Percentiles rank a stretch among this genome's conserved stretches.
phyloP scores from a whole-genome alignment of 1,139 yeast genomes.

The Nakaseomyces sp. region DNA sequence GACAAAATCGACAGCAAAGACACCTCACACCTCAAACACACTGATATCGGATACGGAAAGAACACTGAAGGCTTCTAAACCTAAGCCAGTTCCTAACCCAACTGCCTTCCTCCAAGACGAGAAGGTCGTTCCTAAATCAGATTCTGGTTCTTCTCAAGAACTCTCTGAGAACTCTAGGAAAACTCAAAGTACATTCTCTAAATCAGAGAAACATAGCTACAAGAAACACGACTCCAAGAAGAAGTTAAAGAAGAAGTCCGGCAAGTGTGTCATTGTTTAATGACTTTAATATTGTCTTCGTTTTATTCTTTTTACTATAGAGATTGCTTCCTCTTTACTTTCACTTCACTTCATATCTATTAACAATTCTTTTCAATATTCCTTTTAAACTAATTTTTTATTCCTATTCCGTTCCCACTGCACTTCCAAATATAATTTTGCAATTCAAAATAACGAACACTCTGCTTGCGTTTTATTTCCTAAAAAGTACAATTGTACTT shows the following conservation, averaged over 20 bases:
- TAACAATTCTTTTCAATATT: background rate
- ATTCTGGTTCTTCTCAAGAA: background rate
- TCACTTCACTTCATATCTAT: background rate
- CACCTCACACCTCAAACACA: no score
- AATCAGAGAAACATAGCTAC: background rate
- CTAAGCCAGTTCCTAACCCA: background rate
- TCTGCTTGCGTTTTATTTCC: no score
- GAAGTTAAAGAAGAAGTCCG: conserved; percentile 1
- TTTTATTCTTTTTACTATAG: background rate
- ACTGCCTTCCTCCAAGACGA: background rate
- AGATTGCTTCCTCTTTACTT: background rate
- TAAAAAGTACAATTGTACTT: no score
- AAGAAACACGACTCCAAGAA: background rate
- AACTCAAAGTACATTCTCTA: background rate
- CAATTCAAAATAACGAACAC: no score
- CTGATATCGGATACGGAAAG: conserved; percentile 6
- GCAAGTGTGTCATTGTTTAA: conserved; percentile 2
- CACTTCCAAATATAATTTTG: no score
- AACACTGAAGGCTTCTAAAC: background rate
- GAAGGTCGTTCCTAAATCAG: background rate
- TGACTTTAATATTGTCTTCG: background rate
- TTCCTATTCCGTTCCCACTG: no score
- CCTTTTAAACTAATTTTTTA: background rate
- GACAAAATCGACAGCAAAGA: no score
- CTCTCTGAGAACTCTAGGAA: background rate